Evolutionary conservation across 2,329 filamentous ascomycete genomes (phyloP).

Genomic region (Gaeumannomyces tritici): DNA sequence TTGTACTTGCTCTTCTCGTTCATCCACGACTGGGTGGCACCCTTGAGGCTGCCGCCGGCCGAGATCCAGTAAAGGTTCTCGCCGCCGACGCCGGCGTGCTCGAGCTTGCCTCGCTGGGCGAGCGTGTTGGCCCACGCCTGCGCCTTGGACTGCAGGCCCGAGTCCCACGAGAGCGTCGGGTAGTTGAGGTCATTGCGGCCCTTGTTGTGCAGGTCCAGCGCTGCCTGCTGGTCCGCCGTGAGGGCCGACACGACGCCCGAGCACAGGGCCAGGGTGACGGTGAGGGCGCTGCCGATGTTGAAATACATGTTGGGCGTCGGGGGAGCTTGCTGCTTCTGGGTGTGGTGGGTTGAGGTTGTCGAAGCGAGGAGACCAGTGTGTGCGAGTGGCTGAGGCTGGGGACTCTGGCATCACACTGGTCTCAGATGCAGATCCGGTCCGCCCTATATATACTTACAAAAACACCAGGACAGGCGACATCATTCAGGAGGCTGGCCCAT

Average conservation of each 20-base stretch:
- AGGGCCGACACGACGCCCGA: background rate
- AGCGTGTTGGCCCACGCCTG: background rate
- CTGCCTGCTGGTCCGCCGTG: slow-evolving; percentile 1
- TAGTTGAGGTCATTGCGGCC: background rate
- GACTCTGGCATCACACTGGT: background rate
- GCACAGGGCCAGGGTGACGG: background rate
- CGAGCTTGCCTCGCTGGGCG: background rate
- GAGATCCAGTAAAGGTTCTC: background rate
- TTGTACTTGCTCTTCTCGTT: background rate
- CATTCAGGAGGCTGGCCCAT: no score
- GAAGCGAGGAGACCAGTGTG: no score
- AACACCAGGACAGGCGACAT: background rate
- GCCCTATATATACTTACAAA: background rate
- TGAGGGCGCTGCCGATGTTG: background rate
- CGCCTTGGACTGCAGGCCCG: background rate
- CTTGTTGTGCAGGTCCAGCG: background rate
- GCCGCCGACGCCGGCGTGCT: slow-evolving; percentile 1
- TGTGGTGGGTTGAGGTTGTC: background rate
- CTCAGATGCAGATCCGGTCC: background rate
- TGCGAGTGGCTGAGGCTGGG: background rate
- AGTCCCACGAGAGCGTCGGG: background rate
- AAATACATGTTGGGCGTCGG: background rate
- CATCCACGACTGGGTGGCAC: background rate
- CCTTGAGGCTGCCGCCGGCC: background rate
- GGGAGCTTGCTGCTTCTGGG: background rate